These are phyloP conservation scores for Alternaria arbusti DNA, from an alignment of 2,329 filamentous ascomycete species.

Conservation along the genomic window DNA sequence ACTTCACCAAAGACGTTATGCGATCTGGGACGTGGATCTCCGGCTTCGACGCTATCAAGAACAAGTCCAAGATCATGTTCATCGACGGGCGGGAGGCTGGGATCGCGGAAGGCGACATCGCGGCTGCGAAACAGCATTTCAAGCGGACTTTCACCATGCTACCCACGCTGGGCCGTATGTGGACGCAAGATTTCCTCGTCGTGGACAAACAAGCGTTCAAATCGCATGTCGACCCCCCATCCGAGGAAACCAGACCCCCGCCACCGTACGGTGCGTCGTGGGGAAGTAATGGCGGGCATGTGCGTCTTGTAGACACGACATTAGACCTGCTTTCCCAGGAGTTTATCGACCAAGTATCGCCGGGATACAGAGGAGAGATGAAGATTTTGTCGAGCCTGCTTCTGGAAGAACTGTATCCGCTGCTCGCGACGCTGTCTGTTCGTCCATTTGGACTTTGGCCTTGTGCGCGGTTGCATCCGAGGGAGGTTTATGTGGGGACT, in stretches of 20 bases:
- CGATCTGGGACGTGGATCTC: slow-evolving; percentile 12
- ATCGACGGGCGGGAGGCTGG: slow-evolving; percentile 19
- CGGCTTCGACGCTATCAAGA: slow-evolving; percentile 1
- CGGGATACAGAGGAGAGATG: neutral
- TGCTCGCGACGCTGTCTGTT: slow-evolving; percentile 1
- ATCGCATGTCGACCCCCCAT: slow-evolving; percentile 8
- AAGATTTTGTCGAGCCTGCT: neutral
- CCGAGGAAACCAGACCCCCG: neutral
- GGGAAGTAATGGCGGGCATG: neutral
- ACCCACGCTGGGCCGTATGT: slow-evolving; percentile 15
- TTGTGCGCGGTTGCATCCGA: slow-evolving; percentile 18
- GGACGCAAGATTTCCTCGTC: slow-evolving; percentile 22
- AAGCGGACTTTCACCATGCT: slow-evolving; percentile 8
- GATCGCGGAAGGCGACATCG: slow-evolving; percentile 27
- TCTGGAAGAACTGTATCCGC: neutral
- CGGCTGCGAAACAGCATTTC: slow-evolving; percentile 20
- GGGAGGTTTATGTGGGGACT: slow-evolving; percentile 20
- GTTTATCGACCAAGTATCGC: neutral
- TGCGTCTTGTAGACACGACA: neutral
- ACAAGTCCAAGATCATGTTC: slow-evolving; percentile 9
- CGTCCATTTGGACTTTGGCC: slow-evolving; percentile 18
- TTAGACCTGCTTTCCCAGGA: neutral
- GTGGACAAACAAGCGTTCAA: slow-evolving; percentile 15
- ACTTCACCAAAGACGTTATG: slow-evolving; percentile 15
- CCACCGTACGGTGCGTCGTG: neutral